Conservation (phyloP, 2,329 filamentous ascomycete genomes). For the Tolypocladium album region DNA sequence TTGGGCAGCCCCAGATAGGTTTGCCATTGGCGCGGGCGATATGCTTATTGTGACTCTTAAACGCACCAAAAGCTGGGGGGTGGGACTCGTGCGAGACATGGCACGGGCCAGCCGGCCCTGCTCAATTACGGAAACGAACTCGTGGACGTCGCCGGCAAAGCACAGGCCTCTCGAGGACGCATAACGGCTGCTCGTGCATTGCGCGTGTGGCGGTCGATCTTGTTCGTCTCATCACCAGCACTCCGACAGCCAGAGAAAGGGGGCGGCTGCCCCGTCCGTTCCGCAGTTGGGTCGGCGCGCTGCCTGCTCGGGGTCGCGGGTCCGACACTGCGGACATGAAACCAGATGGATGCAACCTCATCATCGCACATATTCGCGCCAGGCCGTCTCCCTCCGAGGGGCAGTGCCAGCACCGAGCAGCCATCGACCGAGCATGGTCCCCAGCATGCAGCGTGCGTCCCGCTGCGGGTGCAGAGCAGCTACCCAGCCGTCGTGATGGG, state of each 20-base stretch:
- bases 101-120: neutral
- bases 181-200: neutral
- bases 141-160: neutral
- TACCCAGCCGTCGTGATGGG: neutral
- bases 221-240: neutral
- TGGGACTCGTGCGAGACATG: neutral
- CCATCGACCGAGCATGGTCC: neutral
- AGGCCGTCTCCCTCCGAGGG: neutral
- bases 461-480: neutral
- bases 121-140: neutral
- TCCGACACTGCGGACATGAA: neutral
- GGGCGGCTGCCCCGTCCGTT: neutral
- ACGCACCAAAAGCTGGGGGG: neutral
- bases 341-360: neutral
- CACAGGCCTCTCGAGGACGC: neutral
- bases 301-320: neutral
- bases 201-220: neutral
- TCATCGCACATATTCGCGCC: neutral
- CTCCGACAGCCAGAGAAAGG: neutral
- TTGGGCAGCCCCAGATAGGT: neutral
- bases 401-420: neutral
- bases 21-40: neutral
- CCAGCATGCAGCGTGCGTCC: neutral
- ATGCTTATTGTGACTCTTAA: constrained; percentile 1
- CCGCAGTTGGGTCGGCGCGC: neutral